Evolutionary conservation across 169 alveolate species (phyloP).

Genomic region (Plasmodium knowlesi): DNA sequence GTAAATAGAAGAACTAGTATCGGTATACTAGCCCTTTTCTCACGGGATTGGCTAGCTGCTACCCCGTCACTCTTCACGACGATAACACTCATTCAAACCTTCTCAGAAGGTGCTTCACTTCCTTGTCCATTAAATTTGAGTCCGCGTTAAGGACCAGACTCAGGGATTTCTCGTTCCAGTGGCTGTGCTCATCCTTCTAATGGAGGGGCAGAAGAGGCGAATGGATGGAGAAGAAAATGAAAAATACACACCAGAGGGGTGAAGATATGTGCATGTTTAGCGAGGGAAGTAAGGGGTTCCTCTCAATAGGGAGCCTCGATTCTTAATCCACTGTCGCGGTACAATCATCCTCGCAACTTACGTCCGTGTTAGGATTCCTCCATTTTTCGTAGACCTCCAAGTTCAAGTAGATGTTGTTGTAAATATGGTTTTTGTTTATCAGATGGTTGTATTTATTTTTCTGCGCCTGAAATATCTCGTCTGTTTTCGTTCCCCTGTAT

Average conservation of each 20-base stretch:
- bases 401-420: slow-evolving; percentile 35
- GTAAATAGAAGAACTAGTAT: too few relatives aligned
- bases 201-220: neutral
- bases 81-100: slow-evolving; percentile 4
- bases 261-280: neutral
- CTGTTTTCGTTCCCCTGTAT: slow-evolving; percentile 70
- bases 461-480: slow-evolving; percentile 65
- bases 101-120: slow-evolving; percentile 34
- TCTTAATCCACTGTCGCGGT: neutral
- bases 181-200: slow-evolving; percentile 56
- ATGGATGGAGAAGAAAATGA: too few relatives aligned
- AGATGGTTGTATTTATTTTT: slow-evolving; percentile 57
- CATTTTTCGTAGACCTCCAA: slow-evolving; percentile 65
- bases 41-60: neutral
- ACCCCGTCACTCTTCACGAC: neutral
- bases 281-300: neutral
- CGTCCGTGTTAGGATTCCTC: slow-evolving; percentile 58
- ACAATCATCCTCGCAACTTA: neutral
- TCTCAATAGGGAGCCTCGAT: neutral
- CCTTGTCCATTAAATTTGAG: slow-evolving; percentile 55
- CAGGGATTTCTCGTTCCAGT: slow-evolving; percentile 51
- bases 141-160: slow-evolving; percentile 38
- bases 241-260: neutral
- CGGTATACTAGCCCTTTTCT: neutral
- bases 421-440: slow-evolving; percentile 56